phyloP scores from a whole-genome alignment of 169 alveolate species.

The Cyclospora cayetanensis region DNA sequence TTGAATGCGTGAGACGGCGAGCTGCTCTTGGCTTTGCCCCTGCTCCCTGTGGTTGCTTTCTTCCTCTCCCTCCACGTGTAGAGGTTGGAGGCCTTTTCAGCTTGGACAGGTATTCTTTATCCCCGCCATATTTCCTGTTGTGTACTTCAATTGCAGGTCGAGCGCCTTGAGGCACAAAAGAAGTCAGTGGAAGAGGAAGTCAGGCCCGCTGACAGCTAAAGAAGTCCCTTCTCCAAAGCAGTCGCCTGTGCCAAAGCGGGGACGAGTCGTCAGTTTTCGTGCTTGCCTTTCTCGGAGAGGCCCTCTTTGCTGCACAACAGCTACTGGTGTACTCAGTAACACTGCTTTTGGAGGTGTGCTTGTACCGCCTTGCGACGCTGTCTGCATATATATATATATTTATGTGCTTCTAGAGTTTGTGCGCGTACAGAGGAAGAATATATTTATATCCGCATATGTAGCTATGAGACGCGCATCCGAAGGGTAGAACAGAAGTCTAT shows the following conservation, averaged over 20 bases:
- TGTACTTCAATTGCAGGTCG: not conserved
- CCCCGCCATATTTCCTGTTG: too few relatives aligned
- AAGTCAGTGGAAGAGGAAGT: constrained; percentile 45
- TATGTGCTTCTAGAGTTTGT: not conserved
- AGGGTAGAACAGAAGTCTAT: not conserved
- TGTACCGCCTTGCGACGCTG: not conserved
- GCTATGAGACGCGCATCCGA: not conserved
- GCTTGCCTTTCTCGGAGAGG: too few relatives aligned
- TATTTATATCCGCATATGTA: not conserved
- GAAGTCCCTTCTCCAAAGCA: too few relatives aligned
- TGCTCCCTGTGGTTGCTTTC: not conserved
- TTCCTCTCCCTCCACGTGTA: not conserved
- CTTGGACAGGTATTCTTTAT: too few relatives aligned
- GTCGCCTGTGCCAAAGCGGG: too few relatives aligned
- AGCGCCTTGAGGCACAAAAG: constrained; percentile 50
- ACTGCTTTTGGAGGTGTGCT: too few relatives aligned
- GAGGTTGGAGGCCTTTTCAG: too few relatives aligned
- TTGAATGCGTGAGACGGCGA: too few relatives aligned
- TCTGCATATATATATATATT: not conserved
- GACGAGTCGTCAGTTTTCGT: too few relatives aligned
- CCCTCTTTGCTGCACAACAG: too few relatives aligned
- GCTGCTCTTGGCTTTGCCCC: too few relatives aligned
- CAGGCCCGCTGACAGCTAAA: not conserved
- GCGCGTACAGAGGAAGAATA: not conserved
- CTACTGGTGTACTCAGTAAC: too few relatives aligned